Conservation (phyloP, 1,284 basidiomycete genomes). For the Exsudoporus floridanus region DNA sequence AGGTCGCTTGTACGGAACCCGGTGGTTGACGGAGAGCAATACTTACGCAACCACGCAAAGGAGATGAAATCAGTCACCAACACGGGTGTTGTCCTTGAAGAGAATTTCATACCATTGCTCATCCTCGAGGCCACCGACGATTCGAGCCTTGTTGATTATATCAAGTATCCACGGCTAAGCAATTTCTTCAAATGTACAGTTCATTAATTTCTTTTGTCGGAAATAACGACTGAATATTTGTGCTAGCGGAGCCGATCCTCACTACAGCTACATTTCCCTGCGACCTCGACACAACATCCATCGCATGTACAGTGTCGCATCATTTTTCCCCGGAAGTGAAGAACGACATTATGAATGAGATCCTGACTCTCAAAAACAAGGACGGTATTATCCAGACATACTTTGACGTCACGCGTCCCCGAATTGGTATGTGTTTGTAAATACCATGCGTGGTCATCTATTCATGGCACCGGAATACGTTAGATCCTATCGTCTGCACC, state of each 20-base stretch:
- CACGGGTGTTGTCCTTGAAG: constrained; percentile 19
- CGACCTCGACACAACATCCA: constrained; percentile 24
- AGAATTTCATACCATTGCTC: constrained; percentile 26
- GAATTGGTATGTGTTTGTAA: constrained; percentile 16
- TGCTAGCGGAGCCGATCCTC: constrained; percentile 8
- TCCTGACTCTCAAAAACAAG: constrained; percentile 17
- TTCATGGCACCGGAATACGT: background rate
- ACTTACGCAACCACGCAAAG: constrained; percentile 16
- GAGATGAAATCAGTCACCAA: constrained; percentile 22
- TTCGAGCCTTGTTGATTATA: constrained; percentile 21
- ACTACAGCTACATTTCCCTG: constrained; percentile 13
- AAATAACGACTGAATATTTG: background rate
- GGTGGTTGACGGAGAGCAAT: constrained; percentile 15
- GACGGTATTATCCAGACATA: constrained; percentile 24
- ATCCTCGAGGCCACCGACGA: constrained; percentile 22
- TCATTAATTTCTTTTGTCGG: background rate
- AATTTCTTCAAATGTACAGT: constrained; percentile 23
- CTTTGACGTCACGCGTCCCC: constrained; percentile 19
- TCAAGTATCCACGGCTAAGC: constrained; percentile 20
- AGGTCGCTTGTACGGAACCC: constrained; percentile 23
- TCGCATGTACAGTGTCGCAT: constrained; percentile 21
- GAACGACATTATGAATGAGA: constrained; percentile 26
- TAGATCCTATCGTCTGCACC: constrained; percentile 23
- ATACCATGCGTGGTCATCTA: background rate
- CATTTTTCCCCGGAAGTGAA: constrained; percentile 20